These are phyloP conservation scores for Fonsecaea erecta DNA, from an alignment of 2,329 filamentous ascomycete genomes.

Conservation along the genomic window DNA sequence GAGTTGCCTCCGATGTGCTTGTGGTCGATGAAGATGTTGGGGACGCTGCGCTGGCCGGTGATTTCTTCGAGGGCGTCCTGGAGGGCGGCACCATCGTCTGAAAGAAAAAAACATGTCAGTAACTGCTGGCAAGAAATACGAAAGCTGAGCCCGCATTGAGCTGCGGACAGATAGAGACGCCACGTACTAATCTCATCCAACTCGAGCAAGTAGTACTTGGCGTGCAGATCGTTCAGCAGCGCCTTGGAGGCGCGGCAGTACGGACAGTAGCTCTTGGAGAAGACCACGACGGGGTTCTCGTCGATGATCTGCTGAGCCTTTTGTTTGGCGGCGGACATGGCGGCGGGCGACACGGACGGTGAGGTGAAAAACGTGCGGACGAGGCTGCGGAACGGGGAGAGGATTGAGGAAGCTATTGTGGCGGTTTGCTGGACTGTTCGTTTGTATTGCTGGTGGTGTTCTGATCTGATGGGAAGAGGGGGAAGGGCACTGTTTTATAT, in stretches of 20 bases:
- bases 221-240: slow-evolving; percentile 70
- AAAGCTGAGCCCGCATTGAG: no score
- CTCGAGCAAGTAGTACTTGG: slow-evolving; percentile 77
- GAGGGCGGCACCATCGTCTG: slow-evolving; percentile 80
- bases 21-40: slow-evolving; percentile 90
- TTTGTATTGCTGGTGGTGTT: no score
- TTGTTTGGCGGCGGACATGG: slow-evolving; percentile 80
- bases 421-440: slow-evolving; percentile 29
- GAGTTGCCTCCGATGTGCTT: slow-evolving; percentile 97
- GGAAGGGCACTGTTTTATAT: not conserved
- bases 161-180: no score
- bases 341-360: slow-evolving; percentile 58
- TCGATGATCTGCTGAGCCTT: slow-evolving; percentile 88
- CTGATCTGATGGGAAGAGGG: no score
- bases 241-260: slow-evolving; percentile 84
- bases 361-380: slow-evolving; percentile 68
- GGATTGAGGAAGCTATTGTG: slow-evolving; percentile 60
- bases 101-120: slow-evolving; percentile 13
- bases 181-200: slow-evolving; percentile 82
- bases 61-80: slow-evolving; percentile 83
- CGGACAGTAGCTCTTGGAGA: slow-evolving; percentile 96
- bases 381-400: slow-evolving; percentile 62
- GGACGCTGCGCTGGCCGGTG: slow-evolving; percentile 83
- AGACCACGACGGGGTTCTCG: slow-evolving; percentile 88
- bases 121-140: not conserved